These are phyloP conservation scores for Strobilomyces echinocephalus DNA, from an alignment of 768 basidiomycete genomes.

Conservation along the genomic window DNA sequence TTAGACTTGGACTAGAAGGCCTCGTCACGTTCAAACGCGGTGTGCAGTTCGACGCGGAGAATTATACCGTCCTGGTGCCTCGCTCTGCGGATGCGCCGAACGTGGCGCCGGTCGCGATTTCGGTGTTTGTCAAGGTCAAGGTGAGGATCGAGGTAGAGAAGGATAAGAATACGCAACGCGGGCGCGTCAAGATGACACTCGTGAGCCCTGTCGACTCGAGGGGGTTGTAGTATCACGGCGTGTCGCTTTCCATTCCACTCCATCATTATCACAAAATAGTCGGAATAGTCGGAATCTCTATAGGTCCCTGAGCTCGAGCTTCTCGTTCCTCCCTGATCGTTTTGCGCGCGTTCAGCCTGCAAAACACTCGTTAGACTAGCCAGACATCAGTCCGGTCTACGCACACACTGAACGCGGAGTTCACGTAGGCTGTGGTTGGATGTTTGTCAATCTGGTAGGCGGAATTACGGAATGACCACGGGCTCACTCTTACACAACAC, in stretches of 20 bases:
- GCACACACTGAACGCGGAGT: conserved; percentile 25
- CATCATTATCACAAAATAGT: too few species aligned
- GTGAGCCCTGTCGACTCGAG: conserved; percentile 59
- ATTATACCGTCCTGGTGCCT: conserved; percentile 77
- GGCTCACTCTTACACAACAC: conserved; percentile 19
- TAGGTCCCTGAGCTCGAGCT: too few species aligned
- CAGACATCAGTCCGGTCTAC: background rate
- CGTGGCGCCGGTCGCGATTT: conserved; percentile 51
- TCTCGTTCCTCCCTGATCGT: too few species aligned
- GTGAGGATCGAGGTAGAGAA: conserved; percentile 93
- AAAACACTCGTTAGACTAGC: too few species aligned
- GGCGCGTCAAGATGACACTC: conserved; percentile 81
- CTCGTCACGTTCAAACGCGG: conserved; percentile 91
- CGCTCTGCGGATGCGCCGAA: conserved; percentile 11
- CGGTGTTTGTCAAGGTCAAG: conserved; percentile 90
- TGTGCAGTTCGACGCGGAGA: conserved; percentile 85
- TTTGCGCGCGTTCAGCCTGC: too few species aligned
- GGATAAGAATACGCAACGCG: conserved; percentile 89
- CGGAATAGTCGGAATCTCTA: too few species aligned
- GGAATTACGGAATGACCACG: background rate
- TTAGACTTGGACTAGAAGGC: conserved; percentile 89
- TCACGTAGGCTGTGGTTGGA: conserved; percentile 14
- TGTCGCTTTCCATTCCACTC: too few species aligned
- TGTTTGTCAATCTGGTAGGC: background rate
- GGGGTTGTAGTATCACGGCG: conserved; percentile 29